These are phyloP conservation scores for Pythium monospermum DNA, from an alignment of 352 stramenopile genomes.

Conservation along the genomic window DNA sequence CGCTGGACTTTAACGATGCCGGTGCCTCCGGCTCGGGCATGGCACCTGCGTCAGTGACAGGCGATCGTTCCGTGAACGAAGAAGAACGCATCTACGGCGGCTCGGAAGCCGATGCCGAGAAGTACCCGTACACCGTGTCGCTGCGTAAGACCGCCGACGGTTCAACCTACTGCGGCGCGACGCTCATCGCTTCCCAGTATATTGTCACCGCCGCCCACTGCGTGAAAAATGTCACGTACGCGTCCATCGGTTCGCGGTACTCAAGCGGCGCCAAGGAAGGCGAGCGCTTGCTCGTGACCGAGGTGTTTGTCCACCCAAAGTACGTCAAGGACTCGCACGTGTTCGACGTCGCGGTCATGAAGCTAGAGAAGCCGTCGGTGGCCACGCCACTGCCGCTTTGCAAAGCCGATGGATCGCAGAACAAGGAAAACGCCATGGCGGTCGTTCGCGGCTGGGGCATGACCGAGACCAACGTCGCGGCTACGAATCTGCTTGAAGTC, in stretches of 20 bases:
- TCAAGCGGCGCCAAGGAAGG: constrained; percentile 33
- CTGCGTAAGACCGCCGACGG: constrained; percentile 34
- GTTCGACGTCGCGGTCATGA: constrained; percentile 54
- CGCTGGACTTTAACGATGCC: constrained; percentile 8
- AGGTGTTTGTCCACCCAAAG: constrained; percentile 40
- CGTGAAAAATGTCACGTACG: constrained; percentile 42
- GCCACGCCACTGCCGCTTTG: constrained; percentile 28
- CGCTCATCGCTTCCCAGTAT: constrained; percentile 56
- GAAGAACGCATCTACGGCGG: constrained; percentile 52
- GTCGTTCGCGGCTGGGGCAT: constrained; percentile 58
- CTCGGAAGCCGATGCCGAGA: constrained; percentile 40
- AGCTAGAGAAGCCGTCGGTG: constrained; percentile 42
- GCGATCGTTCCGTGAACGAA: constrained; percentile 1
- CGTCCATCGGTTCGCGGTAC: constrained; percentile 47
- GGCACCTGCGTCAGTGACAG: too few relatives aligned
- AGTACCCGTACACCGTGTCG: constrained; percentile 55
- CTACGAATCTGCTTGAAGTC: constrained; percentile 42
- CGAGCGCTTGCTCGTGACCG: constrained; percentile 41
- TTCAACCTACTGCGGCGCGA: constrained; percentile 57
- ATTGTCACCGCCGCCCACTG: constrained; percentile 74
- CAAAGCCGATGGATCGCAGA: constrained; percentile 39
- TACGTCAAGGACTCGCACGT: constrained; percentile 49
- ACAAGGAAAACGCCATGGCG: constrained; percentile 41
- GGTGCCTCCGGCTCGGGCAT: not conserved
- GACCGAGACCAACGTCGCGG: constrained; percentile 38